Conservation (phyloP, 2,329 filamentous ascomycete genomes). For the Phyllosticta capitalensis region DNA sequence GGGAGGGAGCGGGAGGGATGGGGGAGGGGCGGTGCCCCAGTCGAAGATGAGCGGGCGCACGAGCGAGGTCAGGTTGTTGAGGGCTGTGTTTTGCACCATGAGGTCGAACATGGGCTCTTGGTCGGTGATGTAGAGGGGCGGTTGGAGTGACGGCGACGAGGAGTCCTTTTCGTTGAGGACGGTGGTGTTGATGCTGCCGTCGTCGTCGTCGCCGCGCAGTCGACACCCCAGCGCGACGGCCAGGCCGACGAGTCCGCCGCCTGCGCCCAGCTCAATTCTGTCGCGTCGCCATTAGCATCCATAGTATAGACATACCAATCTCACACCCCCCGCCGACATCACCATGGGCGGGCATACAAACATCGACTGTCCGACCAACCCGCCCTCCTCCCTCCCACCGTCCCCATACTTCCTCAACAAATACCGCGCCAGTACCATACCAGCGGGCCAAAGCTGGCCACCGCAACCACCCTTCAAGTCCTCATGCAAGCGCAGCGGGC, state of each 20-base stretch:
- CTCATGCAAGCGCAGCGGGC: slow-evolving; percentile 66
- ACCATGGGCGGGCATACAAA: slow-evolving; percentile 40
- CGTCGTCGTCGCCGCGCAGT: neutral
- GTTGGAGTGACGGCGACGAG: no score
- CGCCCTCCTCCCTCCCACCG: slow-evolving; percentile 20
- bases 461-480: slow-evolving; percentile 84
- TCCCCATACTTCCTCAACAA: slow-evolving; percentile 64
- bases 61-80: slow-evolving; percentile 59
- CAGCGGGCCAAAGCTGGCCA: slow-evolving; percentile 89
- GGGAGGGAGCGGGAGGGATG: slow-evolving; percentile 46
- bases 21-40: slow-evolving; percentile 50
- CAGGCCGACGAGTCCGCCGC: slow-evolving; percentile 74
- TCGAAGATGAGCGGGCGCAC: slow-evolving; percentile 66
- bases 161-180: no score
- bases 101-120: slow-evolving; percentile 75
- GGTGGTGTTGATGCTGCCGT: slow-evolving; percentile 13
- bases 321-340: no score
- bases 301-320: no score
- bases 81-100: slow-evolving; percentile 76
- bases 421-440: slow-evolving; percentile 79
- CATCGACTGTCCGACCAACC: slow-evolving; percentile 59
- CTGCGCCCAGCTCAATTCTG: slow-evolving; percentile 85
- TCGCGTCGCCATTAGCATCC: slow-evolving; percentile 10
- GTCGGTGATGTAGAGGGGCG: slow-evolving; percentile 71
- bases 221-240: slow-evolving; percentile 48